These are phyloP conservation scores for Fusarium sp. DNA, from an alignment of 2,329 filamentous ascomycete genomes.

Conservation along the genomic window DNA sequence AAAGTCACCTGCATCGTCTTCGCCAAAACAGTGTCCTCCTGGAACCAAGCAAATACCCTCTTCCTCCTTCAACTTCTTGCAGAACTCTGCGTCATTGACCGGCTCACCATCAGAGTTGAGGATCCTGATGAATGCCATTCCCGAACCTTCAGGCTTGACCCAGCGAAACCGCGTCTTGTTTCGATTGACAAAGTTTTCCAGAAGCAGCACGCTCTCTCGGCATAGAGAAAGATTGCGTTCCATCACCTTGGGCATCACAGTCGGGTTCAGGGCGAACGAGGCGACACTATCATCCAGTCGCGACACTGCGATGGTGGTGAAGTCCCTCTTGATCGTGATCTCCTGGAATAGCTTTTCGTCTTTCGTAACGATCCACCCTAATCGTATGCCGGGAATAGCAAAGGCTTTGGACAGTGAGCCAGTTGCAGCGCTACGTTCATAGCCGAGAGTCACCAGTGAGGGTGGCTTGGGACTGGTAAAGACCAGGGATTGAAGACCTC, in stretches of 20 bases:
- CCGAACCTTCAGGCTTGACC: not conserved
- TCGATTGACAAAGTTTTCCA: not conserved
- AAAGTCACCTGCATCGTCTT: not conserved
- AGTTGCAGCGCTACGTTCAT: not conserved
- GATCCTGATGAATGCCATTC: not conserved
- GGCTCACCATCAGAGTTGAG: not conserved
- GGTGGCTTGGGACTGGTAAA: not conserved
- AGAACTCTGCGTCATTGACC: not conserved
- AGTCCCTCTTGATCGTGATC: too few relatives aligned
- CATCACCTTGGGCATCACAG: constrained; percentile 55
- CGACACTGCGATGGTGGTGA: too few relatives aligned
- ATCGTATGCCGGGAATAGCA: constrained; percentile 56
- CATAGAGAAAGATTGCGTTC: constrained; percentile 60
- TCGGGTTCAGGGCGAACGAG: constrained; percentile 74
- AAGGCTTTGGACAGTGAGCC: not conserved
- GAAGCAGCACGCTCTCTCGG: not conserved
- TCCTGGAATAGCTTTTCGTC: too few relatives aligned
- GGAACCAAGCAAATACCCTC: not conserved
- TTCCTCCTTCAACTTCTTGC: not conserved
- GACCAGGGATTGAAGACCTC: not conserved
- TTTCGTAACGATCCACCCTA: too few relatives aligned
- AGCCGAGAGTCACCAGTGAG: not conserved
- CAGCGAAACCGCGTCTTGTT: not conserved
- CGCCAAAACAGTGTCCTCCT: not conserved
- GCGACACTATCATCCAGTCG: constrained; percentile 69